Base-by-base conservation (phyloP, 192 early-diverging fungal species). In the Coemansia sp. region DNA sequence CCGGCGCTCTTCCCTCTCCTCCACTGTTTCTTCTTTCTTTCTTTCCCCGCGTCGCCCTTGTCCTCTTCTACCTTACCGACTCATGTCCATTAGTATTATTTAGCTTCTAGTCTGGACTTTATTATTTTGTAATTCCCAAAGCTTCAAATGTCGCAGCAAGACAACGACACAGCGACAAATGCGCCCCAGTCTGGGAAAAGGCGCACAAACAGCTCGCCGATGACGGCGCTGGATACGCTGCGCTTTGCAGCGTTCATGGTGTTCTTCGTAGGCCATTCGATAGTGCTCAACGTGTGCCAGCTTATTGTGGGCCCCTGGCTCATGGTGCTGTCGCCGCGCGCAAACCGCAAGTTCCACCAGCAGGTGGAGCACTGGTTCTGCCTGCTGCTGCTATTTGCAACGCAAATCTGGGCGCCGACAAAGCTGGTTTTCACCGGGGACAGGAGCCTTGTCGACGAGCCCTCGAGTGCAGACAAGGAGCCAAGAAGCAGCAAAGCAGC, bases 351-450 rank as follows among this genome's bases (percentile, higher is more conserved):
- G 63, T 83, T 72, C 38, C 68, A 70, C 72, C 81, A 79, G 68
- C 75, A 83, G 33, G 70, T 68, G 19, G 75, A 83, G 66, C 75
- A 66, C 19, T 83, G 76, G 69, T 83, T 83, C 61, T 60, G 68
- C 44, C 56, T 55, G 4, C 44, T 65, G 45, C 72, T 83, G n/a
- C 55, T 83, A 34, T 52, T 48, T 1, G 65, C 59, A 13, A 83
- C 81, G 4, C 57, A 57, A 13, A 22, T 74, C 53, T 75, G 76
- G 65, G 81, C 81, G 30, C 81, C 81, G 4, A 83, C 81, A 29
- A 58, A 65, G 28, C 67, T 83, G 25, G 72, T 83, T 3, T 50
- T 83, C 17, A 83, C 81, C 14, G 75, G 72, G 20, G 81, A 83
- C 69, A 64, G 65, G 25, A 59, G 44, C 40, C 68, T 80, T 6